Base-by-base conservation (phyloP, 108 stramenopile species). In the Cyclotella atomus region DNA sequence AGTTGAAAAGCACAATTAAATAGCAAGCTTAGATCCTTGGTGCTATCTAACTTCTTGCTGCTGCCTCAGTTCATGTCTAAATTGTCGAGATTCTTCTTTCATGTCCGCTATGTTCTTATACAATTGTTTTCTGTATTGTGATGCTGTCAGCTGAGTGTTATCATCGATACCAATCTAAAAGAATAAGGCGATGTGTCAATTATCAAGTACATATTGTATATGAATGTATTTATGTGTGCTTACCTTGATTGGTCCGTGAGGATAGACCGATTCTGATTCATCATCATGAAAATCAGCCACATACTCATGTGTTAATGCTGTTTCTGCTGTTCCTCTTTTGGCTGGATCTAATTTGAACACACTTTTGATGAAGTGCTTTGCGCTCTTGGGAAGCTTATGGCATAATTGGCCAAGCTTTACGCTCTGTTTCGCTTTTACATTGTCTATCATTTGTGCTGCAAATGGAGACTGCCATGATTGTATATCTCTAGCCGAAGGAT, bases 201-300 rank as follows among this genome's bases (percentile, higher is more conserved):
- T n/a, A n/a, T n/a, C n/a, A n/a, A n/a, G n/a, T n/a, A n/a, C n/a
- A n/a, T n/a, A n/a, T n/a, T n/a, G n/a, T n/a, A n/a, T n/a, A n/a
- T n/a, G n/a, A n/a, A n/a, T n/a, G n/a, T n/a, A 59, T 59, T 12
- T 16, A 8, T 27, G n/a, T 24, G n/a, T n/a, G n/a, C 20, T 68
- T 54, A 55, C 67, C 52, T 70, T 63, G 24, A 87, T 82, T 1
- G 81, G 81, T 4, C 81, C 85, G 43, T 78, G 38, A 10, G 66
- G 66, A 61, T 79, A 89, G 14, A 24, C 23, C 5, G 81, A 72
- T 81, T 89, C 91, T 24, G 82, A 75, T 57, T 84, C 82, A 14
- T 85, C 85, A 64, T 92, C 81, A 73, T 94, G 89, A 44, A 95
- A 91, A 33, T 89, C 86, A n/a, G 85, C 81, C 15, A 94, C 79